phyloP scores from a whole-genome alignment of 73 alveolate genomes.

The Paramecium biaurelia region DNA sequence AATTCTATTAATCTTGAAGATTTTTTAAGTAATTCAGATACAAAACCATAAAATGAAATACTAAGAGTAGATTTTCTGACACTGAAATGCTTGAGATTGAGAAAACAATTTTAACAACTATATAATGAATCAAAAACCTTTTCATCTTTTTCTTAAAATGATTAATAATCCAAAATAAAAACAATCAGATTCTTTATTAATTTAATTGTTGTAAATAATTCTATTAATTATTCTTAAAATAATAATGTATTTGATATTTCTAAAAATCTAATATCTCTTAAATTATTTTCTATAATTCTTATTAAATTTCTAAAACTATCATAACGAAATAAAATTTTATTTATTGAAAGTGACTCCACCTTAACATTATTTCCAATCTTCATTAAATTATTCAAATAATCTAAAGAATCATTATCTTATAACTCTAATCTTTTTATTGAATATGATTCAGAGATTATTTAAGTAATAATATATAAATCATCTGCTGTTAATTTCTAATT shows the following conservation, averaged over 20 bases:
- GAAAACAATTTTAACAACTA: not conserved
- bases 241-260: constrained; percentile 1
- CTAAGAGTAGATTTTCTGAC: not conserved
- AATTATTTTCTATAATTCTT: not conserved
- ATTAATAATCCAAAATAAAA: not conserved
- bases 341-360: not conserved
- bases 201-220: not conserved
- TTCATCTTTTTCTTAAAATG: not conserved
- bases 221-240: not conserved
- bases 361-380: not conserved
- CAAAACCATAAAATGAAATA: not conserved
- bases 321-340: not conserved
- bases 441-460: not conserved
- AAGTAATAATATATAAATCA: not conserved
- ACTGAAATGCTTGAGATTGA: not conserved
- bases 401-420: not conserved
- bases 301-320: not conserved
- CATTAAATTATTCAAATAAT: not conserved
- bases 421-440: not conserved
- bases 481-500: not conserved
- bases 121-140: no score
- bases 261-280: not conserved
- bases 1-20: not conserved
- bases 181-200: not conserved
- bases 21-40: not conserved